Conservation (phyloP, 148 eudicot species). For the Talinum fruticosum region DNA sequence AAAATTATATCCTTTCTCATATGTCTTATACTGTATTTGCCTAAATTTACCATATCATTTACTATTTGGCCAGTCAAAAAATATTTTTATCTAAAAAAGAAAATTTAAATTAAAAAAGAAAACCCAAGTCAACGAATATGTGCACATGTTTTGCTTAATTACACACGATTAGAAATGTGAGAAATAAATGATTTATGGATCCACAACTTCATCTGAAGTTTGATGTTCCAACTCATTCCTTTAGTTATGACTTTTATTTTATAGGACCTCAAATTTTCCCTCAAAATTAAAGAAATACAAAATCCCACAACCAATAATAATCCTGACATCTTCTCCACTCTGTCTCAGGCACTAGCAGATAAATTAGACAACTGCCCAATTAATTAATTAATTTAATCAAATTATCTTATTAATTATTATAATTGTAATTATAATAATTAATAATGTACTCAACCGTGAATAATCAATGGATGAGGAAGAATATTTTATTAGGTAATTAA, state of each 20-base stretch:
- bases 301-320: neutral
- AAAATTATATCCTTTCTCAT: no score
- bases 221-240: neutral
- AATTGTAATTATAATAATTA: neutral
- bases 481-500: neutral
- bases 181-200: neutral
- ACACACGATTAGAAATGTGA: neutral
- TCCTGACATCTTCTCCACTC: neutral
- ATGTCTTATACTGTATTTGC: no score
- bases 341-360: constrained; percentile 5
- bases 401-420: no score
- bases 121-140: neutral
- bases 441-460: no score
- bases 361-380: neutral
- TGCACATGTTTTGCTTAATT: neutral
- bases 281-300: neutral
- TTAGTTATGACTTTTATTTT: neutral
- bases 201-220: neutral
- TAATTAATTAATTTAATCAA: neutral
- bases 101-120: no score
- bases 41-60: no score
- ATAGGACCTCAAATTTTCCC: neutral
- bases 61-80: no score
- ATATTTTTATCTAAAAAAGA: no score
- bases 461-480: neutral